Evolutionary conservation across 805 yeast species (phyloP).

Genomic region (Spathaspora passalidarum): DNA sequence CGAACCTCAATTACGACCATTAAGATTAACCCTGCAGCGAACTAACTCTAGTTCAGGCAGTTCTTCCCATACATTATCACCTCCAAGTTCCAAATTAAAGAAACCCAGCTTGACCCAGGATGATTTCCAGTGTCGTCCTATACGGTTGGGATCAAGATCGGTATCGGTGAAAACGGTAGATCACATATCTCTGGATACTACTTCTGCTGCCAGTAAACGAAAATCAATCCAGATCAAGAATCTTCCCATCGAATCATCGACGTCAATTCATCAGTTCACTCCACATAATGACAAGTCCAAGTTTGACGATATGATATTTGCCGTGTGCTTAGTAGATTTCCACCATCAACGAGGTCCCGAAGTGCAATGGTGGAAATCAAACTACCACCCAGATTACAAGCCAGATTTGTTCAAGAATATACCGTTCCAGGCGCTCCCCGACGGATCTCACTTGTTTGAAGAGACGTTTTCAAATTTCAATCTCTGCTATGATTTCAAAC

Average conservation of each 20-base stretch:
- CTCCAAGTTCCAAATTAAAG: background rate
- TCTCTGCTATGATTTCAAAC: constrained; percentile 61
- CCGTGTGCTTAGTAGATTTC: constrained; percentile 87
- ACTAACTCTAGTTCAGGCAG: constrained; percentile 5
- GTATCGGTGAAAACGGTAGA: background rate
- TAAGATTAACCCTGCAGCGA: constrained; percentile 25
- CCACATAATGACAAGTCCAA: constrained; percentile 8
- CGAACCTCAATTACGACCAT: constrained; percentile 20
- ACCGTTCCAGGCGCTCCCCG: constrained; percentile 94
- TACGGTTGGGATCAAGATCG: constrained; percentile 20
- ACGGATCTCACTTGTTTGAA: constrained; percentile 90
- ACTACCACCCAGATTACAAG: constrained; percentile 33
- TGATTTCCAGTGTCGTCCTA: constrained; percentile 39
- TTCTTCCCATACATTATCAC: constrained; percentile 3
- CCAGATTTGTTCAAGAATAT: constrained; percentile 71
- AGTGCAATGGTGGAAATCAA: constrained; percentile 79
- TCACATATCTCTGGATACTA: too few relatives aligned
- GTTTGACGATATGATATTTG: constrained; percentile 54
- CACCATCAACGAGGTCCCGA: constrained; percentile 94
- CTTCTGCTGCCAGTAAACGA: constrained; percentile 9
- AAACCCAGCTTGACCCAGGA: constrained; percentile 12
- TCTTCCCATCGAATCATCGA: constrained; percentile 24
- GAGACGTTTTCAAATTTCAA: constrained; percentile 93
- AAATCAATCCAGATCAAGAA: constrained; percentile 35
- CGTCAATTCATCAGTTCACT: background rate